A percentile compares a stretch with the other conserved stretches of the same genome.
Conservation (phyloP, 768 basidiomycete genomes). For the Boletus tylopilopsis region DNA sequence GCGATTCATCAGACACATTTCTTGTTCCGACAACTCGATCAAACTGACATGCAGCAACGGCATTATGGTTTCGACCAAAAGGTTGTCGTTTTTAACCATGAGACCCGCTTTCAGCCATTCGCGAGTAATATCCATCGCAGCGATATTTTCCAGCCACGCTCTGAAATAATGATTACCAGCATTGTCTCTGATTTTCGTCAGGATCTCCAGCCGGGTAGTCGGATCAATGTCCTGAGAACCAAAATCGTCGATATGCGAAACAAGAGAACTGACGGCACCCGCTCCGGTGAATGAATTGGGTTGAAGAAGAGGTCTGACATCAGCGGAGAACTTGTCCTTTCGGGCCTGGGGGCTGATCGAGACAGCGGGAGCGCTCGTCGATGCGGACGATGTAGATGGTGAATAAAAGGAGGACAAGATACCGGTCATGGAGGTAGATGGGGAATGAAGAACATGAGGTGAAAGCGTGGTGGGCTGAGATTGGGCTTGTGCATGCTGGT, state of each 20-base stretch:
- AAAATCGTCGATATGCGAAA: slow-evolving; percentile 53
- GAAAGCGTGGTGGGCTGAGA: slow-evolving; percentile 60
- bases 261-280: slow-evolving; percentile 61
- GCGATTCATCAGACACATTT: slow-evolving; percentile 17
- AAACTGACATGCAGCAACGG: slow-evolving; percentile 79
- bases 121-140: slow-evolving; percentile 72
- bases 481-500: slow-evolving; percentile 27
- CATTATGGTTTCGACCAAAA: slow-evolving; percentile 75
- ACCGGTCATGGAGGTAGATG: slow-evolving; percentile 37
- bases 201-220: slow-evolving; percentile 64
- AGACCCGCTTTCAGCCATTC: slow-evolving; percentile 79
- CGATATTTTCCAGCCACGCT: slow-evolving; percentile 76
- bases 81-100: slow-evolving; percentile 49
- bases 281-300: slow-evolving; percentile 63
- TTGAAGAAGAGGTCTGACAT: slow-evolving; percentile 55
- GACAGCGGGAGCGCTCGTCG: slow-evolving; percentile 24
- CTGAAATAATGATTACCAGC: slow-evolving; percentile 86
- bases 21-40: slow-evolving; percentile 4
- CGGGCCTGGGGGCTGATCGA: slow-evolving; percentile 47
- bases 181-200: slow-evolving; percentile 77
- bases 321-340: slow-evolving; percentile 49
- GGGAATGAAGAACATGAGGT: slow-evolving; percentile 64
- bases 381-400: slow-evolving; percentile 29
- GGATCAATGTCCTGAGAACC: slow-evolving; percentile 64
- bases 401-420: slow-evolving; percentile 39